Evolutionary conservation across 257 asterid genomes (phyloP).

Genomic region (Plectranthus barbatus): DNA sequence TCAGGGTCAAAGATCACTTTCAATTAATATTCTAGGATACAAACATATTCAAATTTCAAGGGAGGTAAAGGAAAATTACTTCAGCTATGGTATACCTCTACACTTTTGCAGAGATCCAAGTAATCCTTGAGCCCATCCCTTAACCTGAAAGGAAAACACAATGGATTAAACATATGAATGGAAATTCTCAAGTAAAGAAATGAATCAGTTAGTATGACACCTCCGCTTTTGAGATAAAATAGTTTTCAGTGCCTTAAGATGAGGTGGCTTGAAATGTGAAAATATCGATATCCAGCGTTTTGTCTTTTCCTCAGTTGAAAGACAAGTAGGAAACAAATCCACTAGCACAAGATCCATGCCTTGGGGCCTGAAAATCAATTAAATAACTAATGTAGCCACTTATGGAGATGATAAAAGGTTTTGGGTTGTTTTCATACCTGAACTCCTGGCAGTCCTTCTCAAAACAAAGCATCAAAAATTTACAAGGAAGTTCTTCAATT

Average conservation of each 20-base stretch:
- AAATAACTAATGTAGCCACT: slow-evolving; percentile 2
- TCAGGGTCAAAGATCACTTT: too few species aligned
- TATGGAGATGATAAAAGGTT: background rate
- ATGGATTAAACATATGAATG: slow-evolving; percentile 4
- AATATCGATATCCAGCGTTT: slow-evolving; percentile 64
- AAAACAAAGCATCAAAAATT: slow-evolving; percentile 70
- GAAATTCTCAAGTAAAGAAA: slow-evolving; percentile 4
- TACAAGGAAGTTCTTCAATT: slow-evolving; percentile 78
- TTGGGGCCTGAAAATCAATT: slow-evolving; percentile 59
- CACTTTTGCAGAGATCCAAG: slow-evolving; percentile 37
- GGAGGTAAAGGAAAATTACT: background rate
- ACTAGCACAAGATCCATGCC: slow-evolving; percentile 64
- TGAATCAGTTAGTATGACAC: slow-evolving; percentile 26
- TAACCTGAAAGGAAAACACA: slow-evolving; percentile 37
- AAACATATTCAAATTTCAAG: slow-evolving; percentile 4
- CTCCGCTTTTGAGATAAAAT: slow-evolving; percentile 75
- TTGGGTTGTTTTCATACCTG: slow-evolving; percentile 33
- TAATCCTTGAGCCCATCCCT: slow-evolving; percentile 50
- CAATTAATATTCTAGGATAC: too few species aligned
- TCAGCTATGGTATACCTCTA: slow-evolving; percentile 35
- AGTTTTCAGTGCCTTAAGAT: slow-evolving; percentile 54
- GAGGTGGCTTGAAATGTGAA: slow-evolving; percentile 60
- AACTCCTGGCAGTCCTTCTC: slow-evolving; percentile 78
- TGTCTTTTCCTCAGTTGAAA: slow-evolving; percentile 55
- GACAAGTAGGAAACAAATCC: slow-evolving; percentile 71